Evolutionary conservation across 257 asterid species (phyloP).

Genomic region (Nicotiana tabacum): DNA sequence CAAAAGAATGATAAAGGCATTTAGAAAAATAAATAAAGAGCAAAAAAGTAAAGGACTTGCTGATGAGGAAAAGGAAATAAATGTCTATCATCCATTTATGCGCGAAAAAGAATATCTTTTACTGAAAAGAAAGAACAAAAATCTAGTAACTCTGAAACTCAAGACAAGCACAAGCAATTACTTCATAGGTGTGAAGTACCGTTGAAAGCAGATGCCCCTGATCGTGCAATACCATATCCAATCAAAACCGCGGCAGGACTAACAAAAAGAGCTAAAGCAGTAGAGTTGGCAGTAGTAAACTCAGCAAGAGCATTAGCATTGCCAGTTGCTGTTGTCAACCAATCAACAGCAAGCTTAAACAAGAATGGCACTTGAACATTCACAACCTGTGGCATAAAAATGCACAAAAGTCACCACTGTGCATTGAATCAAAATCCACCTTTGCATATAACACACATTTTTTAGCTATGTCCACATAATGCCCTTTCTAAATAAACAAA

Average conservation of each 20-base stretch:
- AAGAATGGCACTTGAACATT: conserved; percentile 98
- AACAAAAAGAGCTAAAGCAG: conserved; percentile 66
- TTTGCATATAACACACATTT: neutral
- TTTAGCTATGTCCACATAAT: neutral
- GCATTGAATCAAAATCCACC: neutral
- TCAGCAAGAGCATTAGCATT: conserved; percentile 68
- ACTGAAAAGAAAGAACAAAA: neutral
- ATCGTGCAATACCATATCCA: conserved; percentile 91
- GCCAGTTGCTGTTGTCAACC: conserved; percentile 74
- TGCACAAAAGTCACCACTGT: neutral
- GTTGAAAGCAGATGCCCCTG: conserved; percentile 91
- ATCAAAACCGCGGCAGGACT: conserved; percentile 87
- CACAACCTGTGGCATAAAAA: conserved; percentile 55
- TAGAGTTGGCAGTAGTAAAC: conserved; percentile 77
- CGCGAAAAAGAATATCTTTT: neutral
- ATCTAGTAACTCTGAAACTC: neutral
- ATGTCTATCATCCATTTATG: neutral
- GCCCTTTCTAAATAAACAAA: neutral
- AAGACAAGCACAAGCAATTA: conserved; percentile 36
- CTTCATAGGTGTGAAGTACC: conserved; percentile 51
- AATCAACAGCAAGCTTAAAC: conserved; percentile 96
- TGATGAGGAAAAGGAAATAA: conserved; percentile 9
- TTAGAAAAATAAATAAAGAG: conserved; percentile 6
- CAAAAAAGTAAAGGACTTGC: neutral
- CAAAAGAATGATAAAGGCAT: conserved; percentile 15